Evolutionary conservation across 2,329 filamentous ascomycete genomes (phyloP).

Genomic region (Fusarium incarnatum): DNA sequence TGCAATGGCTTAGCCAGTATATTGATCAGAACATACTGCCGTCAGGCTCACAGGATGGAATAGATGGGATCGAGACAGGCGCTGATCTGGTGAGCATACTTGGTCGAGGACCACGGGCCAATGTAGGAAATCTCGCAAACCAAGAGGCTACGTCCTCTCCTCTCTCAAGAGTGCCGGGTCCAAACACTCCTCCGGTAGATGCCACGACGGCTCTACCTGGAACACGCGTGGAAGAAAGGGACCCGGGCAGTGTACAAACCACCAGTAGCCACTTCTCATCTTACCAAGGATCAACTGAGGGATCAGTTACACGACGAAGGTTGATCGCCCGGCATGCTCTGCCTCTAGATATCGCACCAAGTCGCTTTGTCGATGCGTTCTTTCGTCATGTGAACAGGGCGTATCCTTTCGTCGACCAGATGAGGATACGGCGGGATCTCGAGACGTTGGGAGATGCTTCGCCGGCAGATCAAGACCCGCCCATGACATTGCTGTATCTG

Average conservation of each 20-base stretch:
- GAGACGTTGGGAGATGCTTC: conserved; percentile 49
- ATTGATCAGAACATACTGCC: conserved; percentile 51
- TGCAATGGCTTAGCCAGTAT: conserved; percentile 55
- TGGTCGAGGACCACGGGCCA: conserved; percentile 8
- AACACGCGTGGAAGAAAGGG: conserved; percentile 30
- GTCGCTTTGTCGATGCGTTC: conserved; percentile 57
- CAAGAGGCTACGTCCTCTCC: conserved; percentile 27
- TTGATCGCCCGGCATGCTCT: conserved; percentile 37
- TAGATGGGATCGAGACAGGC: conserved; percentile 54
- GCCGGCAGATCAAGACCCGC: conserved; percentile 43
- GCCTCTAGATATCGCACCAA: conserved; percentile 45
- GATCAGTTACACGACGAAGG: conserved; percentile 27
- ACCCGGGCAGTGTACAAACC: conserved; percentile 38
- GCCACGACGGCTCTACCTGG: conserved; percentile 6
- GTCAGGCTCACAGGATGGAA: conserved; percentile 35
- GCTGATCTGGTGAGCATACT: conserved; percentile 43
- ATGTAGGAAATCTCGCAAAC: neutral
- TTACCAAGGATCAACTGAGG: conserved; percentile 39
- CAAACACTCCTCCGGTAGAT: conserved; percentile 36
- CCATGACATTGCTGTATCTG: conserved; percentile 54
- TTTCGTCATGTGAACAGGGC: conserved; percentile 59
- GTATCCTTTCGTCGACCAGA: conserved; percentile 58
- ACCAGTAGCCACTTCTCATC: conserved; percentile 41
- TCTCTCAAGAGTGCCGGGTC: conserved; percentile 17
- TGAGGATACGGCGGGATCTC: conserved; percentile 51